Conservation (phyloP, 768 basidiomycete genomes). For the Pseudohyphozyma bogoriensis region DNA sequence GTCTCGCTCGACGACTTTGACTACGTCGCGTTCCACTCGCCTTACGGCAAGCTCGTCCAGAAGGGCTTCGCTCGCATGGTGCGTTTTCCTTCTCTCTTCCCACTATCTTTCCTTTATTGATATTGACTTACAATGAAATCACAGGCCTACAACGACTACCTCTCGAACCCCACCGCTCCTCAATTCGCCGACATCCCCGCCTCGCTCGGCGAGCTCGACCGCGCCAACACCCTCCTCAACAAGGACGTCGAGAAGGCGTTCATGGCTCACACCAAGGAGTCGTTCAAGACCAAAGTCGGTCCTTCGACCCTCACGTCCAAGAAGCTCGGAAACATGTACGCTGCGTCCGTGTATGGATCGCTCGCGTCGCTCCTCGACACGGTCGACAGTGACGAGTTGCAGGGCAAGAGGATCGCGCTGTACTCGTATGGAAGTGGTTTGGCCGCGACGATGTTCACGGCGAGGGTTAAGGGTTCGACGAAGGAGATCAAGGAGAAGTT, state of each 20-base stretch:
- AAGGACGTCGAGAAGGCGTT: constrained; percentile 94
- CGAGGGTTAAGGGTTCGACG: constrained; percentile 80
- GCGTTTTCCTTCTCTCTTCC: constrained; percentile 17
- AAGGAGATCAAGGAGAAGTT: constrained; percentile 68
- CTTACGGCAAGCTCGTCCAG: constrained; percentile 97
- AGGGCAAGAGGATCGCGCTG: constrained; percentile 77
- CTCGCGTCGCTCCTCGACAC: constrained; percentile 73
- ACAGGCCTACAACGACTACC: constrained; percentile 77
- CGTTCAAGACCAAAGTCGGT: constrained; percentile 64
- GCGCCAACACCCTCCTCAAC: constrained; percentile 72
- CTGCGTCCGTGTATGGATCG: constrained; percentile 87
- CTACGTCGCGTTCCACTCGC: constrained; percentile 91
- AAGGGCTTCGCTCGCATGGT: constrained; percentile 87
- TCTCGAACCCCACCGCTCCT: constrained; percentile 58
- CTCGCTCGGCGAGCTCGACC: constrained; percentile 52
- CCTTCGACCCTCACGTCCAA: constrained; percentile 78
- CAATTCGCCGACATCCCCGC: constrained; percentile 55
- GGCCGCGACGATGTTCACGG: constrained; percentile 85
- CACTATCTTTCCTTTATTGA: not conserved
- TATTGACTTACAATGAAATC: not conserved
- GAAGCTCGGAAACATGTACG: constrained; percentile 97
- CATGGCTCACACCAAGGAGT: constrained; percentile 61
- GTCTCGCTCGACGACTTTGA: constrained; percentile 79
- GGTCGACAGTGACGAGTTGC: constrained; percentile 58
- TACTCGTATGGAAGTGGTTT: constrained; percentile 96